A percentile compares a stretch with the other conserved stretches of the same genome.
Conservation (phyloP, 306 rosid genomes). For the Quillaja saponaria region DNA sequence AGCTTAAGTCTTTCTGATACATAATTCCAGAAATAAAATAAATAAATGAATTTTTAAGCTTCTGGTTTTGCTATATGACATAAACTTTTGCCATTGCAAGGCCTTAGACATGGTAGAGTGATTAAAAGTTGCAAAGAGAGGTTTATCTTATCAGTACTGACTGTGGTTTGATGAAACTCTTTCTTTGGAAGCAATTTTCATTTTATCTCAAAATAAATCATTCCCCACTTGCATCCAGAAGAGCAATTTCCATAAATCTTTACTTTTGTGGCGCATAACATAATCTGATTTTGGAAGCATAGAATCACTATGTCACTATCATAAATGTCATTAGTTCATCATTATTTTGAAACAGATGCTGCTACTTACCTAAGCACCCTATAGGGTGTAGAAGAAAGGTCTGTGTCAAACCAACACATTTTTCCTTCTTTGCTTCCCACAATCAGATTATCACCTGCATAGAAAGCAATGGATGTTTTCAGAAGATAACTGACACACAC, state of each 20-base stretch:
- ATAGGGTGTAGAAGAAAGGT: conserved; percentile 89
- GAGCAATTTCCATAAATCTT: too few relatives aligned
- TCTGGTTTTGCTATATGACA: background rate
- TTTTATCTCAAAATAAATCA: background rate
- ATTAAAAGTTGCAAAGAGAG: too few relatives aligned
- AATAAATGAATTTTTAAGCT: background rate
- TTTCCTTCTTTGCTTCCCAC: conserved; percentile 99
- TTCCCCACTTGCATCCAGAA: conserved; percentile 6
- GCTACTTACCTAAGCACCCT: conserved; percentile 61
- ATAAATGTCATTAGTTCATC: conserved; percentile 2
- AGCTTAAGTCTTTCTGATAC: too few relatives aligned
- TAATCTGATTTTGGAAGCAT: conserved; percentile 11
- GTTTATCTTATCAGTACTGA: too few relatives aligned
- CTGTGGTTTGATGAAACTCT: too few relatives aligned
- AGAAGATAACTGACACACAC: conserved; percentile 19
- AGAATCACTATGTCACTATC: conserved; percentile 5
- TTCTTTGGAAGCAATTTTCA: background rate
- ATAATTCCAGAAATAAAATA: too few relatives aligned
- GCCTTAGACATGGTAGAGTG: too few relatives aligned
- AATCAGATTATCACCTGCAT: conserved; percentile 87
- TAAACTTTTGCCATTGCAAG: background rate
- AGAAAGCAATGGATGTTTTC: conserved; percentile 21
- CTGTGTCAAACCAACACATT: conserved; percentile 96
- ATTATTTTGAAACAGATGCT: background rate
- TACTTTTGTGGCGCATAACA: background rate